Conservation (phyloP, 768 basidiomycete species). For the Chlorophyllum brunneum region DNA sequence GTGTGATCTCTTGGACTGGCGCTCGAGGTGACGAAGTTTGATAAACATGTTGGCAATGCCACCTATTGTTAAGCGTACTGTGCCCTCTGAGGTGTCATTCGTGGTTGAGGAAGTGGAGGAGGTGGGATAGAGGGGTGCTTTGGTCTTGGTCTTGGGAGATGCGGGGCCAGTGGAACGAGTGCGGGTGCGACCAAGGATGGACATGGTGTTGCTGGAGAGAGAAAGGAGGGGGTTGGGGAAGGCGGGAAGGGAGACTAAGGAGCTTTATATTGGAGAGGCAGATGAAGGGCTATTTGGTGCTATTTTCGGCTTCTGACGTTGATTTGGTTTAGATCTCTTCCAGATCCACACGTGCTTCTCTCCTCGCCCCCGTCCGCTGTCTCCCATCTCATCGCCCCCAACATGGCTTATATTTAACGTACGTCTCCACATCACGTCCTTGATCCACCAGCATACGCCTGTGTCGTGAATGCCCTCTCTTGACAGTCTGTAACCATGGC, state of each 20-base stretch:
- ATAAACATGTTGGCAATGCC: slow-evolving; percentile 53
- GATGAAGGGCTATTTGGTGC: not conserved
- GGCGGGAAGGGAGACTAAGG: not conserved
- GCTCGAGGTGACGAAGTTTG: slow-evolving; percentile 42
- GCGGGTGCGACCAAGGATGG: slow-evolving; percentile 11
- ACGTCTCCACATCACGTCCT: not conserved
- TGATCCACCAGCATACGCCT: not conserved
- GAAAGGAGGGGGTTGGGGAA: not conserved
- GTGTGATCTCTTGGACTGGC: slow-evolving; percentile 21
- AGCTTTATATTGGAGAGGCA: not conserved
- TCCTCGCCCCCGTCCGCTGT: not conserved
- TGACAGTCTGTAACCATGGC: not conserved
- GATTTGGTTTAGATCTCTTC: not conserved
- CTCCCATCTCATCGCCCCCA: too few species aligned
- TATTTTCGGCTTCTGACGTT: slow-evolving; percentile 10
- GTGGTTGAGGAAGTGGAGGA: not conserved
- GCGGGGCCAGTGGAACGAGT: not conserved
- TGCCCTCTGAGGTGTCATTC: not conserved
- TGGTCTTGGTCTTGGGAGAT: slow-evolving; percentile 3
- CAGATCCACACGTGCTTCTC: not conserved
- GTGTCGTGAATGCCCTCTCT: not conserved
- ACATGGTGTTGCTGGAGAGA: not conserved
- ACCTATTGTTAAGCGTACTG: slow-evolving; percentile 26
- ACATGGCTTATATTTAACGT: too few species aligned
- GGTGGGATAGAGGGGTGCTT: not conserved